A percentile compares a stretch with the other conserved stretches of the same genome.
phyloP scores from a whole-genome alignment of 2,329 filamentous ascomycete species.

The Leptosphaerulina australis region DNA sequence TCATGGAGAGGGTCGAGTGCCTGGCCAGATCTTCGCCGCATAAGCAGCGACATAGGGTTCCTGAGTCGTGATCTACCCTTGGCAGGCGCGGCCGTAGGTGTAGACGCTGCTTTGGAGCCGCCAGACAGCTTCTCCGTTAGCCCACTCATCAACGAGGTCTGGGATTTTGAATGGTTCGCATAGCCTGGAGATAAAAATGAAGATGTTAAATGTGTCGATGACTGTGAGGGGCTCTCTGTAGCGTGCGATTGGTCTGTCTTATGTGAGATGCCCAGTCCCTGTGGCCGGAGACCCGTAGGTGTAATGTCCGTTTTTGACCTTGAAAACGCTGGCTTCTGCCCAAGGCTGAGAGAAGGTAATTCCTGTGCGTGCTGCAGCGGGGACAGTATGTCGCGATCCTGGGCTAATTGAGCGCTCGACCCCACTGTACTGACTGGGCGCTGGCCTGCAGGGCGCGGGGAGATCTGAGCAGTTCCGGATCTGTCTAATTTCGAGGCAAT shows the following conservation, averaged over 20 bases:
- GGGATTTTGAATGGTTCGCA: constrained; percentile 39
- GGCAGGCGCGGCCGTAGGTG: constrained; percentile 27
- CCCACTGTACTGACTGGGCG: constrained; percentile 16
- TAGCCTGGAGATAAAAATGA: constrained; percentile 35
- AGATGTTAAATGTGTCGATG: constrained; percentile 31
- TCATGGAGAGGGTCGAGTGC: constrained; percentile 55
- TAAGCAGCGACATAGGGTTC: constrained; percentile 66
- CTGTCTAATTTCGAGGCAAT: constrained; percentile 44
- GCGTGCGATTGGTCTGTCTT: constrained; percentile 26
- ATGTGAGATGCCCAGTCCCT: constrained; percentile 34
- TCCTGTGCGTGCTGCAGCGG: constrained; percentile 26
- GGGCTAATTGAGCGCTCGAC: constrained; percentile 11
- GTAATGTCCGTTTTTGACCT: constrained; percentile 26
- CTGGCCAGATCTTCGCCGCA: constrained; percentile 62
- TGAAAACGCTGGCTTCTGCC: constrained; percentile 29
- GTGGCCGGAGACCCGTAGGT: constrained; percentile 42
- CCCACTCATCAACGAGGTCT: constrained; percentile 42
- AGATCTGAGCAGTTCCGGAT: constrained; percentile 18
- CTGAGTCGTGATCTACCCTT: constrained; percentile 60
- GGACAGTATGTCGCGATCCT: constrained; percentile 28
- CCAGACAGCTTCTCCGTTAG: constrained; percentile 40
- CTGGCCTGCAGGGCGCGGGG: constrained; percentile 20
- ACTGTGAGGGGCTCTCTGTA: constrained; percentile 26
- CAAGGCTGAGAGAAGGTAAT: constrained; percentile 29
- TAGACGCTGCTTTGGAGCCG: constrained; percentile 28